These are phyloP conservation scores for Stramenopiles sp. DNA, from an alignment of 352 stramenopile species.

Conservation along the genomic window DNA sequence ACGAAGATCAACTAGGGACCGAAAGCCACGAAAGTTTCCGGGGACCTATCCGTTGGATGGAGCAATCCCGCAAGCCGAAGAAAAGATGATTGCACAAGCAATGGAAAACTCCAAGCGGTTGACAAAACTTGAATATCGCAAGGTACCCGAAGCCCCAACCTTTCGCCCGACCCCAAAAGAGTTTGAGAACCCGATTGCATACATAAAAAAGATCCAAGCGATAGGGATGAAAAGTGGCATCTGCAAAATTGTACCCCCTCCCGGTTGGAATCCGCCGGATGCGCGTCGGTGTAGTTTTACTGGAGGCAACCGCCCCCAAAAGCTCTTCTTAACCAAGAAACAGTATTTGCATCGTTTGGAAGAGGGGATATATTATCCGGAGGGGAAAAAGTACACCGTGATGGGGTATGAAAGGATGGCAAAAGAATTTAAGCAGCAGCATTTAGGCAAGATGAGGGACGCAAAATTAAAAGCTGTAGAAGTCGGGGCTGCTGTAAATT, in stretches of 20 bases:
- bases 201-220: slow-evolving; percentile 70
- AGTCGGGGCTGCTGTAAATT: not conserved
- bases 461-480: slow-evolving; percentile 23
- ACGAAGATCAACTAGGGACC: too few relatives aligned
- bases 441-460: slow-evolving; percentile 27
- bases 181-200: slow-evolving; percentile 66
- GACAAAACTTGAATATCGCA: not conserved
- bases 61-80: not conserved
- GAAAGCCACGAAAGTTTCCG: too few relatives aligned
- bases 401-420: slow-evolving; percentile 52
- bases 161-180: slow-evolving; percentile 60
- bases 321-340: slow-evolving; percentile 77
- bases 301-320: slow-evolving; percentile 72
- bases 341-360: slow-evolving; percentile 27
- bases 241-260: slow-evolving; percentile 91
- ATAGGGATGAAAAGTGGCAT: slow-evolving; percentile 82
- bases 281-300: slow-evolving; percentile 52
- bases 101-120: not conserved
- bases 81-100: not conserved
- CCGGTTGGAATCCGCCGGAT: slow-evolving; percentile 69
- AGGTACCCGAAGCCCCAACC: slow-evolving; percentile 31
- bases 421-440: slow-evolving; percentile 31
- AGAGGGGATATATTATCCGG: slow-evolving; percentile 44
- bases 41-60: too few relatives aligned
- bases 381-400: slow-evolving; percentile 51